Evolutionary conservation across 768 basidiomycete species (phyloP).

Genomic region (Cantharellus cinnabarinus): DNA sequence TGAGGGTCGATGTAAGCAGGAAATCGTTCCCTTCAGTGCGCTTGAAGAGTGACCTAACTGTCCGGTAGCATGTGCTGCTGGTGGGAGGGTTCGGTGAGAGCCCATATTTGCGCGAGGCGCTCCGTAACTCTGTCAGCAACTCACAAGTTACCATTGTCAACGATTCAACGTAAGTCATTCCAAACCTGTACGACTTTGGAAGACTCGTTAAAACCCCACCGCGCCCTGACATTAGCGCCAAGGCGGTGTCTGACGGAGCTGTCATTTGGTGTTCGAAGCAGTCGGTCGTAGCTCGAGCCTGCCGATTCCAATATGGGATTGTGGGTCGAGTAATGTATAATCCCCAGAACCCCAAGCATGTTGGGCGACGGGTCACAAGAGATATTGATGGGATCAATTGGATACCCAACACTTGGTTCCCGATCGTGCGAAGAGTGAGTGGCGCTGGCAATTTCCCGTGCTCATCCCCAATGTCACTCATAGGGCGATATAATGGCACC

Average conservation of each 20-base stretch:
- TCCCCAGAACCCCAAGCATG: background rate
- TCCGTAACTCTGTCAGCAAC: background rate
- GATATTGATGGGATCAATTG: too few species aligned
- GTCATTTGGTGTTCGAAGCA: slow-evolving; percentile 74
- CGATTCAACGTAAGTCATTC: background rate
- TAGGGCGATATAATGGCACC: too few species aligned
- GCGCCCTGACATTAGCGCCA: slow-evolving; percentile 12
- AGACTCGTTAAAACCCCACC: too few species aligned
- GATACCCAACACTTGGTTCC: too few species aligned
- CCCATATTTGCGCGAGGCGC: background rate
- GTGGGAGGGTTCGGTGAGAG: background rate
- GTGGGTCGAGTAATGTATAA: background rate
- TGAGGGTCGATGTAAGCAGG: too few species aligned
- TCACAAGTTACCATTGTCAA: background rate
- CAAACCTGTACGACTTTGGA: too few species aligned
- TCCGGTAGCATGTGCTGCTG: background rate
- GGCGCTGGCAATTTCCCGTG: too few species aligned
- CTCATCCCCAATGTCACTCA: too few species aligned
- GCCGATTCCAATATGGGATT: background rate
- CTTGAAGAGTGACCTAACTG: too few species aligned
- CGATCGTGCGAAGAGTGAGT: too few species aligned
- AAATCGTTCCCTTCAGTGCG: too few species aligned
- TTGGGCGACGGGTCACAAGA: too few species aligned
- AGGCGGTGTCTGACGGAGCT: slow-evolving; percentile 69
- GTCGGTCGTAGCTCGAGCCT: slow-evolving; percentile 25